Evolutionary conservation across 371 early-diverging fungal species (phyloP).

Genomic region (Mortierella sp.): DNA sequence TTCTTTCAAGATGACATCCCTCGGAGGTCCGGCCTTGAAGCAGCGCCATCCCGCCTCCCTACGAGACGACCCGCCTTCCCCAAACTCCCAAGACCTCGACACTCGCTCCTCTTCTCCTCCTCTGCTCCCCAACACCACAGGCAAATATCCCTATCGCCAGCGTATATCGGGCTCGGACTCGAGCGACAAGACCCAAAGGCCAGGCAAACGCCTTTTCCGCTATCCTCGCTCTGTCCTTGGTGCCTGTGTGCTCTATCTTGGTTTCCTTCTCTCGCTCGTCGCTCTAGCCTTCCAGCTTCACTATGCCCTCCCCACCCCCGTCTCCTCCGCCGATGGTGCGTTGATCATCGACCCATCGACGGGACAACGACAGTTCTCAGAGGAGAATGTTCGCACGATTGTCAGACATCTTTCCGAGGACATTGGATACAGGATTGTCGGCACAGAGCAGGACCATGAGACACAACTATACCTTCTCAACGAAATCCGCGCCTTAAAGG

Average conservation of each 20-base stretch:
- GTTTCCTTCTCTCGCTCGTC: conserved; percentile 36
- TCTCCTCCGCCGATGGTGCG: conserved; percentile 29
- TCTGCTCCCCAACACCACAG: not conserved
- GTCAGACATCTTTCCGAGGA: conserved; percentile 68
- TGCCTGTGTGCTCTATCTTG: conserved; percentile 22
- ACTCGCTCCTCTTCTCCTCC: not conserved
- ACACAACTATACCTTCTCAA: conserved; percentile 25
- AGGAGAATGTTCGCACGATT: conserved; percentile 66
- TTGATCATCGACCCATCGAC: conserved; percentile 45
- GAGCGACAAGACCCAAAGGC: not conserved
- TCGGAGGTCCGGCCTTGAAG: conserved; percentile 21
- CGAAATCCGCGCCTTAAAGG: conserved; percentile 24
- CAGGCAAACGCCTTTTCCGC: not conserved
- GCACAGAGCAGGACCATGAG: conserved; percentile 41
- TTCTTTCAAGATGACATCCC: conserved; percentile 31
- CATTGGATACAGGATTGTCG: conserved; percentile 68
- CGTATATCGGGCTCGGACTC: too few relatives aligned
- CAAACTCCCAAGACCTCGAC: not conserved
- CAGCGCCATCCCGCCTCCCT: conserved; percentile 29
- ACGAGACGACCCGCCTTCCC: not conserved
- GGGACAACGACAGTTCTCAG: conserved; percentile 62
- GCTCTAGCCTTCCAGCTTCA: conserved; percentile 61
- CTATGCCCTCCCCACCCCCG: conserved; percentile 51
- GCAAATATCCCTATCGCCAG: not conserved
- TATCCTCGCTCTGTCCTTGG: not conserved